Evolutionary conservation across 192 early-diverging fungal species (phyloP), one percentile per base, ranked within the genome.

Genomic region (Geranomyces michiganensis): DNA sequence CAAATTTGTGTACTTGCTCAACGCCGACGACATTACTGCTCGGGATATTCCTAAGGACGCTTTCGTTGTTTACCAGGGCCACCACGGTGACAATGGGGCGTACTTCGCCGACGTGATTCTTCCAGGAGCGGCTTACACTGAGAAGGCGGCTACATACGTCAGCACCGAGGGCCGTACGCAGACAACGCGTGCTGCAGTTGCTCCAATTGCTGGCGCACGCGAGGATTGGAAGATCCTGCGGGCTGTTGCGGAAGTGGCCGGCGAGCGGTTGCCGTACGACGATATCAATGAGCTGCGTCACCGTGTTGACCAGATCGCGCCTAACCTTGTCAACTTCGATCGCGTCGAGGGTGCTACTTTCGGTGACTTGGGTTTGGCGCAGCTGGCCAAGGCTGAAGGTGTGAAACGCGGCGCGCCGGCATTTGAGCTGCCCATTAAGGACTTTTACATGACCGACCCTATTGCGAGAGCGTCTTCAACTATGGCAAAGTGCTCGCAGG

Each of bases 181-280:
- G 79, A 81, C 87, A 49, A 96, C 97, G 19, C 93, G 96, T 55
- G 93, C 94, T 31, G 93, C 96, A 13, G 96, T 99, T 22, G 86
- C 88, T 46, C 90, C 92, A 15, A 94, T 95, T 9, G 90, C 84
- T 21, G 92, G 88, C 36, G 92, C 97, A 10, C 94, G 97, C 61
- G 96, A 97, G 70, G 97, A 99, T 85, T 99, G 97, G 97, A 97
- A 96, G 90, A 96, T 99, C 63, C 84, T 99, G 51, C 93, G 97
- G 47, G 97, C 97, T 4, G 80, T 99, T 33, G 95, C 95, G 4
- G 95, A 99, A 80, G 83, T 94, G n/a, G 83, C 89, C 32, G 95
- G 94, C 0, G 12, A 24, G 32, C 79, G 91, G 7, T 81, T 99
- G 32, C 90, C 94, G 24, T 99, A 99, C 75, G 94, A 99, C 70